Evolutionary conservation across 306 rosid genomes (phyloP).

Genomic region (Castanea sativa): DNA sequence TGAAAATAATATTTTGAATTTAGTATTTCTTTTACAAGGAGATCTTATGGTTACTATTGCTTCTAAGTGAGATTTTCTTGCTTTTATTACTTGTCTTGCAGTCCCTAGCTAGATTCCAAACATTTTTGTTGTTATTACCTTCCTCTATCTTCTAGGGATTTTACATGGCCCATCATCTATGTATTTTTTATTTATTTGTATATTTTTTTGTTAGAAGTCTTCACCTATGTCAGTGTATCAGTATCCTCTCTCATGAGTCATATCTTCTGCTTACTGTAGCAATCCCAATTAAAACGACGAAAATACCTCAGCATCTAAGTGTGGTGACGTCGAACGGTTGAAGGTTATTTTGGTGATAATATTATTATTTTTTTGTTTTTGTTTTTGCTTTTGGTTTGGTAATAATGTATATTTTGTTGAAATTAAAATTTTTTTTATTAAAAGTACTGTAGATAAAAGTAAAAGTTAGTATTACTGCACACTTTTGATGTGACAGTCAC

Average conservation of each 20-base stretch:
- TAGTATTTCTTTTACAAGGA: neutral
- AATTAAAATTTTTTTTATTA: too few relatives aligned
- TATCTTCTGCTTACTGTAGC: slow-evolving; percentile 8
- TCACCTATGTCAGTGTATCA: slow-evolving; percentile 5
- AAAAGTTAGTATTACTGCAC: too few relatives aligned
- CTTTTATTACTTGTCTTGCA: neutral
- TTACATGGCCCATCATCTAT: slow-evolving; percentile 16
- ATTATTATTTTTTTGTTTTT: neutral
- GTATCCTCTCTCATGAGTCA: neutral
- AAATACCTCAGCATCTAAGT: neutral
- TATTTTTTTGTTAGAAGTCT: neutral
- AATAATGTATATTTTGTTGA: neutral
- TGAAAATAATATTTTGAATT: too few relatives aligned
- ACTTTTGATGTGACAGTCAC: too few relatives aligned
- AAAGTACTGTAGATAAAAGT: too few relatives aligned
- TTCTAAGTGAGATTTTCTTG: slow-evolving; percentile 14
- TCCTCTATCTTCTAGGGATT: slow-evolving; percentile 37
- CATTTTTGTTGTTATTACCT: neutral
- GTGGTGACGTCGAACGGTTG: neutral
- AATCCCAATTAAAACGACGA: neutral
- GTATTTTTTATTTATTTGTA: neutral
- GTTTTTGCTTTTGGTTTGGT: too few relatives aligned
- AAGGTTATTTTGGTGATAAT: neutral
- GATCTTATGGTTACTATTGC: neutral
- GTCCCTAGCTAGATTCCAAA: neutral